These are phyloP conservation scores for Erodium chrysanthum DNA, from an alignment of 441 rosid species.

Conservation along the genomic window DNA sequence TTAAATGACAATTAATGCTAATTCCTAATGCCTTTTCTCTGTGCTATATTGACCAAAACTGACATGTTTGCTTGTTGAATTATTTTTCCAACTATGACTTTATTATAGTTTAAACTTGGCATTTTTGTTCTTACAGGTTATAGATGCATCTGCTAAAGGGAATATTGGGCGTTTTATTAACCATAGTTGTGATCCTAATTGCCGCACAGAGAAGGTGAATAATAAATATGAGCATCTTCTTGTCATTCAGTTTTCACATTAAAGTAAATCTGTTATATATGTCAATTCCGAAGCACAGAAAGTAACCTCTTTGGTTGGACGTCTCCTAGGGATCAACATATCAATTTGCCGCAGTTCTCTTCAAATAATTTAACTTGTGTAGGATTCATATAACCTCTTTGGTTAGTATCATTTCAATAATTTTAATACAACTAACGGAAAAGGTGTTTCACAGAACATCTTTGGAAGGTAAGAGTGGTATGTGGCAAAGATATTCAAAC, in stretches of 20 bases:
- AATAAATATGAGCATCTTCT: slow-evolving; percentile 8
- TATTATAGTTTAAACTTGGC: slow-evolving; percentile 10
- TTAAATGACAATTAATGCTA: no score
- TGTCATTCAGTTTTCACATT: slow-evolving; percentile 13
- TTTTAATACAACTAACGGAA: neutral
- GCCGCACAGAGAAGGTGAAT: slow-evolving; percentile 92
- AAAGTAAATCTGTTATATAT: neutral
- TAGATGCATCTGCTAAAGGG: slow-evolving; percentile 91
- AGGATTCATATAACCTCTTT: neutral
- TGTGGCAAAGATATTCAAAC: neutral
- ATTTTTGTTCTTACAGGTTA: slow-evolving; percentile 54
- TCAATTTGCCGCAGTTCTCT: neutral
- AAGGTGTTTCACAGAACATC: neutral
- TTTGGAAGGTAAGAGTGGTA: neutral
- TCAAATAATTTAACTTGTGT: neutral
- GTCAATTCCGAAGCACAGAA: neutral
- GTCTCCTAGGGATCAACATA: neutral
- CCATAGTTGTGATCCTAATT: slow-evolving; percentile 97
- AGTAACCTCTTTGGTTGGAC: neutral
- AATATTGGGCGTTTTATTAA: slow-evolving; percentile 96
- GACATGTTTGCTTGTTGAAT: slow-evolving; percentile 11
- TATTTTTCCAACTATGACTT: slow-evolving; percentile 11
- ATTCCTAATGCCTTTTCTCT: neutral
- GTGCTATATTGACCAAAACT: neutral
- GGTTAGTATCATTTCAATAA: neutral